phyloP scores from a whole-genome alignment of 164 flowering plant genomes.

The Vitis rupestris region DNA sequence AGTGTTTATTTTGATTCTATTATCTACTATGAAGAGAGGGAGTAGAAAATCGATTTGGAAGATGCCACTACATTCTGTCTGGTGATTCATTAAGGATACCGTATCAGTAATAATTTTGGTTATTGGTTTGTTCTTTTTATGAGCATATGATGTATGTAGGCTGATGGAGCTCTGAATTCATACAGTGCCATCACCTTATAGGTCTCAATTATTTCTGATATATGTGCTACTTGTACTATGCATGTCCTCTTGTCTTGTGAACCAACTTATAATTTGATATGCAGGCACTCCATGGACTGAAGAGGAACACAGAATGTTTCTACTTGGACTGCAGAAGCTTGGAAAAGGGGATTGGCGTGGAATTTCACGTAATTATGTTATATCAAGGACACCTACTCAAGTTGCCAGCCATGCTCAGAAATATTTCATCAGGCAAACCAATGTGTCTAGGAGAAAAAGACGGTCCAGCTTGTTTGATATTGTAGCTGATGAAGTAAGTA shows the following conservation, averaged over 20 bases:
- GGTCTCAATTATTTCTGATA: not conserved
- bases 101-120: too few species aligned
- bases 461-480: slow-evolving; percentile 89
- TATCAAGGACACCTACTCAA: slow-evolving; percentile 86
- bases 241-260: not conserved
- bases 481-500: slow-evolving; percentile 71
- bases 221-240: not conserved
- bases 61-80: too few species aligned
- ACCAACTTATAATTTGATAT: slow-evolving; percentile 7
- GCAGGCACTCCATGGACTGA: slow-evolving; percentile 91
- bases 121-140: too few species aligned
- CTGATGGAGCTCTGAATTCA: not conserved
- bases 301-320: slow-evolving; percentile 90
- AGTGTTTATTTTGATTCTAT: too few species aligned
- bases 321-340: slow-evolving; percentile 82
- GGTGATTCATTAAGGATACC: too few species aligned
- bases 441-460: slow-evolving; percentile 75
- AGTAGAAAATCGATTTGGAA: too few species aligned
- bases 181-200: too few species aligned
- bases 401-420: slow-evolving; percentile 96
- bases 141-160: not conserved
- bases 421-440: slow-evolving; percentile 78
- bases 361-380: slow-evolving; percentile 80
- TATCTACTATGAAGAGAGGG: too few species aligned
- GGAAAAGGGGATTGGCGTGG: slow-evolving; percentile 99